phyloP scores from a whole-genome alignment of 1,284 basidiomycete genomes.

The Sporisorium iseilematis-ciliati region DNA sequence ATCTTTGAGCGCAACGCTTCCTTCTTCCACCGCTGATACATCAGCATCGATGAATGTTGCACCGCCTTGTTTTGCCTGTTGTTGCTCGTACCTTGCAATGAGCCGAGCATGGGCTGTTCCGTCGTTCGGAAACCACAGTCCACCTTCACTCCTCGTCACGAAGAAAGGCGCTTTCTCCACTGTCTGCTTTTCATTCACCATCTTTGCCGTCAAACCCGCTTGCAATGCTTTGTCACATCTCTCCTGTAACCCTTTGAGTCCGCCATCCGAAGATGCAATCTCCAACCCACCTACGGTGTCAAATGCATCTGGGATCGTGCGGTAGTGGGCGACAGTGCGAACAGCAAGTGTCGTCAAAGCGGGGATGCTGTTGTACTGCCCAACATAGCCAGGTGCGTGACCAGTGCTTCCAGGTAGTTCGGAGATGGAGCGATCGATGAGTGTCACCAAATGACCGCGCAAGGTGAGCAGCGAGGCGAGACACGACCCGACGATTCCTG shows the following conservation, averaged over 20 bases:
- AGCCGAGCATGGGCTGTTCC: conserved; percentile 14
- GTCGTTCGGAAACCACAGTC: conserved; percentile 15
- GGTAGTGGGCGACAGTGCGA: conserved; percentile 4
- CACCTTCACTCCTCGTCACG: conserved; percentile 1
- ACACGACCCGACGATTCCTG: conserved; percentile 20
- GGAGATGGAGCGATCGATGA: conserved; percentile 14
- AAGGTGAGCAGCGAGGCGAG: conserved; percentile 8
- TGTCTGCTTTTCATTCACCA: not conserved
- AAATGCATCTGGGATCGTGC: conserved; percentile 5
- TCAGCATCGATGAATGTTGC: conserved; percentile 9
- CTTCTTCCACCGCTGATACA: not conserved
- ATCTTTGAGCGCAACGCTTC: not conserved
- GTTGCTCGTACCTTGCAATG: conserved; percentile 17
- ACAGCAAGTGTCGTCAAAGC: conserved; percentile 12
- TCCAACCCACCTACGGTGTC: conserved; percentile 9
- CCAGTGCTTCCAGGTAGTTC: conserved; percentile 13
- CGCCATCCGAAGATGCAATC: not conserved
- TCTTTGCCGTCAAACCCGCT: not conserved
- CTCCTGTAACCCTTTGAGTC: not conserved
- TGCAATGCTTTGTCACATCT: not conserved
- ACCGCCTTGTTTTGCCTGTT: not conserved
- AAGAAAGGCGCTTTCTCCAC: conserved; percentile 15
- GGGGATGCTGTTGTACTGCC: conserved; percentile 17
- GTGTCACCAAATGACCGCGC: conserved; percentile 3
- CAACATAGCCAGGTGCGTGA: conserved; percentile 26